Conservation (phyloP, 2,329 filamentous ascomycete species). For the Pezicula carpinea region DNA sequence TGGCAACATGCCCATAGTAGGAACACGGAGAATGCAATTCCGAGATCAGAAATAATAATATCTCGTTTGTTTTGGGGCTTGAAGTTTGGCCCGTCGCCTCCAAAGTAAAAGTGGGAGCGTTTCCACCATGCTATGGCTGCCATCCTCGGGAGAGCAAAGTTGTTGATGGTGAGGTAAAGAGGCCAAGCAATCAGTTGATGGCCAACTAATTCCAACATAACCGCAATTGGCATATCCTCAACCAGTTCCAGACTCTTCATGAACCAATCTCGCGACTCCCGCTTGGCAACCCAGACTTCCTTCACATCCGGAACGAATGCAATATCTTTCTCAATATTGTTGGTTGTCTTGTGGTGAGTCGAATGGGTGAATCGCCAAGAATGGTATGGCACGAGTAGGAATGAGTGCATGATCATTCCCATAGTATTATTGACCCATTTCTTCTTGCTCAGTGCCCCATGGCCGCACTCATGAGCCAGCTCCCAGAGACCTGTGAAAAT, state of each 20-base stretch:
- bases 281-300: slow-evolving; percentile 17
- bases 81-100: slow-evolving; percentile 56
- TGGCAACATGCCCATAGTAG: slow-evolving; percentile 31
- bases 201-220: slow-evolving; percentile 46
- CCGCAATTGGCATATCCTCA: slow-evolving; percentile 57
- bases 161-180: slow-evolving; percentile 56
- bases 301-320: slow-evolving; percentile 52
- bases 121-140: slow-evolving; percentile 17
- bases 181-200: slow-evolving; percentile 63
- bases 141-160: slow-evolving; percentile 20
- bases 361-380: slow-evolving; percentile 68
- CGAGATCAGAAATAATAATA: slow-evolving; percentile 56
- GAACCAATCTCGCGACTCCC: slow-evolving; percentile 4
- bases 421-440: slow-evolving; percentile 53
- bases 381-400: slow-evolving; percentile 64
- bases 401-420: slow-evolving; percentile 62
- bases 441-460: slow-evolving; percentile 60
- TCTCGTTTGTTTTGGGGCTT: slow-evolving; percentile 47
- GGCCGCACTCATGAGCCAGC: slow-evolving; percentile 66
- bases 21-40: slow-evolving; percentile 44
- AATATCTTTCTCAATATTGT: slow-evolving; percentile 64
- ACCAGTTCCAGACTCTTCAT: slow-evolving; percentile 35
- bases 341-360: slow-evolving; percentile 63
- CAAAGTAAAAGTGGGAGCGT: slow-evolving; percentile 45
- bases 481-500: slow-evolving; percentile 68